Base-by-base conservation (phyloP, 768 basidiomycete genomes). In the Goffeauzyma gilvescens region DNA sequence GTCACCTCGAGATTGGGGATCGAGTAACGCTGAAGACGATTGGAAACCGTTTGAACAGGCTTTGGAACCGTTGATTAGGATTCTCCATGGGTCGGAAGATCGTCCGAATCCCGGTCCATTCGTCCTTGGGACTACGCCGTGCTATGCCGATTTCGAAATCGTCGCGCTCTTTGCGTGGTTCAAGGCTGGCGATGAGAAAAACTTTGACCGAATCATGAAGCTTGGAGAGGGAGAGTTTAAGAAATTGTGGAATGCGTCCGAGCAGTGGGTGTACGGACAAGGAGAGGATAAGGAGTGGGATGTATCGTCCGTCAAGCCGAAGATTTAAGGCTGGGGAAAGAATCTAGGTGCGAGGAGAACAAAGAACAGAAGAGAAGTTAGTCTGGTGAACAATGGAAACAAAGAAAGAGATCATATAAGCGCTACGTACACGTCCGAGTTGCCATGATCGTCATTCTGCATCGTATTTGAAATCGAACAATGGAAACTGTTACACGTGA, bases 81-180 rank as follows among this genome's bases (percentile, higher is more conserved):
- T 28, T 27, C 40, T 35, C 26, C 6, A 6, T 15, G 23, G n/a
- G n/a, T n/a, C n/a, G n/a, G n/a, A n/a, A n/a, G n/a, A n/a, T n/a
- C n/a, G n/a, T n/a, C 12, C 12, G n/a, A 41, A 6, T 5, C 33
- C 9, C n/a, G 34, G 46, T 6, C 46, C 46, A 18, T 48, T 48
- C 41, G 21, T 37, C 12, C 22, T 36, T 23, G 46, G 46, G 10
- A 9, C 31, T n/a, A 48, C 41, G 3, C 20, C 30, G 6, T 42
- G 41, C 21, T 42, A 33, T 36, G 46, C 41, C 6, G 46, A 48
- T 21, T 28, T 41, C 25, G 38, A 37, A 35, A 27, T 42, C 41
- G 36, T 37, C 3, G 20, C 20, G 13, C n/a, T 42, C 17, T 12
- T 48, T 12, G 41, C 32, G n/a, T 48, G 46, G 46, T 42, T 48